Evolutionary conservation across 495 filamentous ascomycete species (phyloP), one percentile per base, ranked within the genome.

Genomic region (Articulospora tetracladia): DNA sequence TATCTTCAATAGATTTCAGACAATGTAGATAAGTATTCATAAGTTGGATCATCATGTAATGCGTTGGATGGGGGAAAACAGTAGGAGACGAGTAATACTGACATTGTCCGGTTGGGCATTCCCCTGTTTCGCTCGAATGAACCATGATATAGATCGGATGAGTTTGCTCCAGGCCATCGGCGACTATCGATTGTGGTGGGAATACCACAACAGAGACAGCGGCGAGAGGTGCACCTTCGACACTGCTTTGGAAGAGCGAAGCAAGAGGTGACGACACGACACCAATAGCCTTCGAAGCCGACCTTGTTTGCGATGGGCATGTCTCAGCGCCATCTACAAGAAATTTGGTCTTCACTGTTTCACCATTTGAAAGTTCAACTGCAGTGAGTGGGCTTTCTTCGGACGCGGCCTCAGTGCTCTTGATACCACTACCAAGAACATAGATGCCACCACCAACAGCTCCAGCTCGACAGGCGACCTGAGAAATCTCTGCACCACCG

Each of bases 1-100:
- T 84, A 79, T 90, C 90, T 84, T 92, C 91, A 93, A 85, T 74
- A 76, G 74, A 81, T 84, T 44, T 85, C 89, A 91, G 92, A 86
- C 90, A 96, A 96, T 96, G 92, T 97, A 97, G 92, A 94, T 97
- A 97, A 97, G 91, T 93, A 87, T 92, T 93, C 85, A 77, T 76
- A 78, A 77, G 71, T 69, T 79, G 55, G 78, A 76, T 87, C 85
- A 92, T 96, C 92, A 93, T 92, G 61, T 60, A 61, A 67, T 60
- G 59, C 34, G 59, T 60, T 49, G 24, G n/a, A n/a, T n/a, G n/a
- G 22, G 26, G 27, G 34, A 24, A 28, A 60, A 22, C 53, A 39
- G 50, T 60, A 58, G 44, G 47, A 19, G 56, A 44, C n/a, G 59
- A 23, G 26, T 55, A 68, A 60, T 65, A 71, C 92, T 91, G 83